These are phyloP conservation scores for Suhomyces guaymorum DNA, from an alignment of 1,139 yeast species.

Conservation along the genomic window DNA sequence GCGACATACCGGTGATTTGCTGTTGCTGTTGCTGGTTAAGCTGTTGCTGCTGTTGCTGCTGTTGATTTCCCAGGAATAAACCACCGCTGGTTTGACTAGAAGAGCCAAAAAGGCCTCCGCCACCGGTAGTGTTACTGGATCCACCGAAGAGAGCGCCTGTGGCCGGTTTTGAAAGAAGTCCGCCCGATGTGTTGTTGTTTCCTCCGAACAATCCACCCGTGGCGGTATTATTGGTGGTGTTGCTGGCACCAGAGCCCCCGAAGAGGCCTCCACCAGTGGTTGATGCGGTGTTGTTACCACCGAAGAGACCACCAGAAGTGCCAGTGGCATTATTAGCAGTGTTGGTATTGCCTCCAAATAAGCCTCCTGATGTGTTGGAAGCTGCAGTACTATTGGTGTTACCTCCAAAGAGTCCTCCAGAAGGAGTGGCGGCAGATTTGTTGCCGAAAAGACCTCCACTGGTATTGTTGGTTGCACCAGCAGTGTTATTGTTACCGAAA, in stretches of 20 bases:
- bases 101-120: conserved; percentile 25
- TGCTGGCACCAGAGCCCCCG: conserved; percentile 13
- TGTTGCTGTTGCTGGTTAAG: conserved; percentile 39
- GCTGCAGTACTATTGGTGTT: conserved; percentile 3
- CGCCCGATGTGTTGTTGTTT: conserved; percentile 13
- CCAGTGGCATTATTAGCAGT: conserved; percentile 1
- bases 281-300: conserved; percentile 17
- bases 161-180: conserved; percentile 7
- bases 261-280: conserved; percentile 12
- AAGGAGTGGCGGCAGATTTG: conserved; percentile 5
- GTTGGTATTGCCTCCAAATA: conserved; percentile 13
- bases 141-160: conserved; percentile 27
- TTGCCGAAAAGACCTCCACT: conserved; percentile 18
- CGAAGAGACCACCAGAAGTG: conserved; percentile 29
- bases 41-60: conserved; percentile 20
- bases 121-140: conserved; percentile 7
- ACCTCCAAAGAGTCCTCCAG: conserved; percentile 15
- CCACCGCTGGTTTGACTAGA: conserved; percentile 1
- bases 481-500: conserved; percentile 14
- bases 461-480: conserved; percentile 2
- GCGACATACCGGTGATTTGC: conserved; percentile 78
- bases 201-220: conserved; percentile 26
- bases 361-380: conserved; percentile 14
- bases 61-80: conserved; percentile 11
- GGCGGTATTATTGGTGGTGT: conserved; percentile 4